Base-by-base conservation (phyloP, 441 rosid genomes). In the Gossypium davidsonii region DNA sequence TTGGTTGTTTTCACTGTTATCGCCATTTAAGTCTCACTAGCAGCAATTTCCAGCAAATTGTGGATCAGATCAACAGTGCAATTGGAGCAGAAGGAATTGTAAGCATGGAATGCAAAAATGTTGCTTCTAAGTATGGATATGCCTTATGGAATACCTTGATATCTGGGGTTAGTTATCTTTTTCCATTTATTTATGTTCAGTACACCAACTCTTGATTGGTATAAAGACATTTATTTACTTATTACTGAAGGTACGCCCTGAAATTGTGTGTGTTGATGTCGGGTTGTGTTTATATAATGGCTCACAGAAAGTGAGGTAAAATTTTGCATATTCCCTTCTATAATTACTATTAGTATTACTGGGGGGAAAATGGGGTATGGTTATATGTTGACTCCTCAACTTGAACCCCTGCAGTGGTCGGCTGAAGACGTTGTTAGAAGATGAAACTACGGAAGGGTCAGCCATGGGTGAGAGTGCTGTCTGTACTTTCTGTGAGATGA, bases 11-110 rank as follows among this genome's bases (percentile, higher is more conserved):
- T 55, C 61, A 23, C 11, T 57, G 21, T 37, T 31, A 61, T 23
- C 26, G 7, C 51, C 44, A 3, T 49, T 9, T 28, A 3, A 60
- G 60, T 39, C 70, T 78, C 20, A 62, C 67, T 59, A 25, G 68
- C 61, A 74, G 28, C 31, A 55, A 12, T 76, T 79, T 72, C 34
- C 84, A 89, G 93, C 67, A 70, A 73, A 48, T 80, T n/a, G 83
- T 89, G 55, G 75, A 86, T 62, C 87, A 87, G 81, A 85, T 89
- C 61, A 86, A 89, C 77, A 90, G 80, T 53, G 89, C 83, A 6
- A 82, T 89, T 55, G 90, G 93, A 52, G 89, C 89, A n/a, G 82
- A 42, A 71, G 90, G 93, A 73, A 73, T 84, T 73, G 81, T 78
- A 66, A 85, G 83, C 79, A 56, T 84, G 77, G 85, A 87, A 79